Evolutionary conservation across 202 grass and related monocot genomes (phyloP).

Genomic region (Zoysia matrella): DNA sequence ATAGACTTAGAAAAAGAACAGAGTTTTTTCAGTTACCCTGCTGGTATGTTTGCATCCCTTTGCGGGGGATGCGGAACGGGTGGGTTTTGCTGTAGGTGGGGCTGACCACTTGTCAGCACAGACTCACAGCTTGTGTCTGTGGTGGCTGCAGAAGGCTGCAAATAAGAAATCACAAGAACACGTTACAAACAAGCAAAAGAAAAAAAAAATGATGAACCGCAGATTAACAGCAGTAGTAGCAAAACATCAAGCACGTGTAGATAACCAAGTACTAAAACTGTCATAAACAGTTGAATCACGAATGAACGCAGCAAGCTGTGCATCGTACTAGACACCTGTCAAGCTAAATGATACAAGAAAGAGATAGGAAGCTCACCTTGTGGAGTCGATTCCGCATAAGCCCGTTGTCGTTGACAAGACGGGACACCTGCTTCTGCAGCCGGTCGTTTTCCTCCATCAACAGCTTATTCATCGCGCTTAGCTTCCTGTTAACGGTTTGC

Average conservation of each 20-base stretch:
- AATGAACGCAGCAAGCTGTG: neutral
- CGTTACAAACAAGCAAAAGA: slow-evolving; percentile 4
- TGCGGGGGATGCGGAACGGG: slow-evolving; percentile 68
- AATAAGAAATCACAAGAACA: slow-evolving; percentile 1
- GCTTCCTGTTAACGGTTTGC: slow-evolving; percentile 93
- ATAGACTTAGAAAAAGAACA: neutral
- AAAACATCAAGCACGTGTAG: neutral
- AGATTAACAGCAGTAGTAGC: neutral
- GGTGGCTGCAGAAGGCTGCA: slow-evolving; percentile 82
- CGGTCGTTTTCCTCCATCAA: slow-evolving; percentile 99
- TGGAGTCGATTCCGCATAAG: slow-evolving; percentile 72
- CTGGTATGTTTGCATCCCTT: slow-evolving; percentile 95
- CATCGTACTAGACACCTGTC: neutral
- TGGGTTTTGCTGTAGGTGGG: neutral
- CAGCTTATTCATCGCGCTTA: slow-evolving; percentile 95
- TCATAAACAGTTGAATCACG: neutral
- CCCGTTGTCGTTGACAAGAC: slow-evolving; percentile 69
- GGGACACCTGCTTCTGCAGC: slow-evolving; percentile 55
- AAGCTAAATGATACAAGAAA: neutral
- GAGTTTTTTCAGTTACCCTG: slow-evolving; percentile 62
- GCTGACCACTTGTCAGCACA: slow-evolving; percentile 97
- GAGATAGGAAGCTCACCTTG: slow-evolving; percentile 55
- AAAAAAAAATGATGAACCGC: neutral
- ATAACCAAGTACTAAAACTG: neutral
- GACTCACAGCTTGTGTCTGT: slow-evolving; percentile 98